phyloP scores from a whole-genome alignment of 2,329 filamentous ascomycete genomes.

The Whalleya microplaca region DNA sequence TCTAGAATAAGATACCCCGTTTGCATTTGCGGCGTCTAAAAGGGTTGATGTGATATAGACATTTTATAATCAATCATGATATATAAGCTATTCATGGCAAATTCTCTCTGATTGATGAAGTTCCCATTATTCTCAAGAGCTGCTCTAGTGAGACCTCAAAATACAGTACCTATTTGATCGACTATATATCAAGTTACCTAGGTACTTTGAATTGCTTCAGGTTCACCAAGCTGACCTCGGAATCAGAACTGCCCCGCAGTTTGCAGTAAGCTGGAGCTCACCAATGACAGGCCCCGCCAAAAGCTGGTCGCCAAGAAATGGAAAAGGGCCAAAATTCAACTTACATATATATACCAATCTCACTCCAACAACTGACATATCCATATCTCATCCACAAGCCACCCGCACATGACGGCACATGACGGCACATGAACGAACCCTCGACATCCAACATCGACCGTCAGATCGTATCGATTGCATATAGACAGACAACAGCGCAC shows the following conservation, averaged over 20 bases:
- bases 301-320: conserved; percentile 7
- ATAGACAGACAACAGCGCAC: not conserved
- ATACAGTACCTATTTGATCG: too few relatives aligned
- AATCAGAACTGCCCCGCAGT: conserved; percentile 24
- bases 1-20: conserved; percentile 26
- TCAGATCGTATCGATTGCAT: too few relatives aligned
- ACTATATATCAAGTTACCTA: too few relatives aligned
- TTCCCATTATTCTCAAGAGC: too few relatives aligned
- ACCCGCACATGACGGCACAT: conserved; percentile 2
- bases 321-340: conserved; percentile 23
- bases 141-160: too few relatives aligned
- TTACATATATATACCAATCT: not conserved
- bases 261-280: not conserved
- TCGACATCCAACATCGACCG: too few relatives aligned
- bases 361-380: not conserved
- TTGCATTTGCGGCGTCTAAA: conserved; percentile 26
- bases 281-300: conserved; percentile 17
- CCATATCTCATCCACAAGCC: not conserved
- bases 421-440: too few relatives aligned
- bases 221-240: too few relatives aligned
- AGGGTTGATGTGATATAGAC: not conserved
- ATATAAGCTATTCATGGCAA: not conserved
- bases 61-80: not conserved
- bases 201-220: too few relatives aligned
- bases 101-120: not conserved